Conservation (phyloP, 768 basidiomycete species). For the Boletus vermiculosoides region DNA sequence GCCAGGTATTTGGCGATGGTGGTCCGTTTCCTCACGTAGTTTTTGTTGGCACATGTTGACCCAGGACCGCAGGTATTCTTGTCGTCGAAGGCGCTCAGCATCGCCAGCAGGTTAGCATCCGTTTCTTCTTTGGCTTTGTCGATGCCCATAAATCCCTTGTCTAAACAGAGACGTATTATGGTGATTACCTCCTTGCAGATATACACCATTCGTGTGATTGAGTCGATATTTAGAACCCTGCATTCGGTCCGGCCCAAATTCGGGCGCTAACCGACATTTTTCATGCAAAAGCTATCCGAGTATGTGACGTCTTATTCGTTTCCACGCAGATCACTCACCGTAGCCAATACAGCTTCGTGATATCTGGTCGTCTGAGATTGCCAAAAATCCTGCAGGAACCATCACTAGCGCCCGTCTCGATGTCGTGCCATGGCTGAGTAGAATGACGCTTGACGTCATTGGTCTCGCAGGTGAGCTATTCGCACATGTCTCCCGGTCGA, state of each 20-base stretch:
- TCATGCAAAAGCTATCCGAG: conserved; percentile 52
- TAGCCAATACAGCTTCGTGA: no score
- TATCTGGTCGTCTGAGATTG: conserved; percentile 22
- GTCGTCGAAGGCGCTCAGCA: conserved; percentile 41
- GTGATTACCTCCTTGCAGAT: conserved; percentile 11
- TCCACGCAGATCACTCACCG: background rate
- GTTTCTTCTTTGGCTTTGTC: background rate
- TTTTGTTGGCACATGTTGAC: background rate
- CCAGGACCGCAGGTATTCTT: conserved; percentile 41
- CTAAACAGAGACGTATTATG: conserved; percentile 33
- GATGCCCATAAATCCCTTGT: background rate
- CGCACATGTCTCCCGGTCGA: no score
- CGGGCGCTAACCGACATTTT: conserved; percentile 60
- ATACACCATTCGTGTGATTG: background rate
- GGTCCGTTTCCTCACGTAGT: background rate
- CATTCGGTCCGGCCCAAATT: conserved; percentile 60
- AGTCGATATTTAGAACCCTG: conserved; percentile 49
- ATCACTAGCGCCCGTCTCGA: no score
- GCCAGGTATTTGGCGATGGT: conserved; percentile 4
- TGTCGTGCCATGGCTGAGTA: no score
- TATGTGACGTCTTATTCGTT: conserved; percentile 16
- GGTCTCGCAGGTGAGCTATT: no score
- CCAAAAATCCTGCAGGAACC: conserved; percentile 16
- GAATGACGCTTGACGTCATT: no score
- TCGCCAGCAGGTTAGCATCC: conserved; percentile 35